phyloP scores from a whole-genome alignment of 805 yeast species.

The Ogataea pini region DNA sequence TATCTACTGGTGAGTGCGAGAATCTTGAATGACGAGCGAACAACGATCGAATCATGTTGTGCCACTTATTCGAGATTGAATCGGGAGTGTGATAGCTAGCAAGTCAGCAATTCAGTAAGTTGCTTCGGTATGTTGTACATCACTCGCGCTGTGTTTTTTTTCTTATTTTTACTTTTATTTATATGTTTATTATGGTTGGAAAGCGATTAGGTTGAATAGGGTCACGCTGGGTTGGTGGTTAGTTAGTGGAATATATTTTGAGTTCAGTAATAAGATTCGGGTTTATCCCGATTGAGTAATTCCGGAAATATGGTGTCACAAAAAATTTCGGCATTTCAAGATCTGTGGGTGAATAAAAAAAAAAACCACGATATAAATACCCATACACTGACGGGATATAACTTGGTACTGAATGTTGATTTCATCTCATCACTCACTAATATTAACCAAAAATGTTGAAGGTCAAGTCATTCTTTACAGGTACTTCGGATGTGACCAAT shows the following conservation, averaged over 20 bases:
- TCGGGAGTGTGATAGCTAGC: too few relatives aligned
- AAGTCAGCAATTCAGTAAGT: too few relatives aligned
- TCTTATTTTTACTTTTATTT: background rate
- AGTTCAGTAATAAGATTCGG: background rate
- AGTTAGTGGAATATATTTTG: background rate
- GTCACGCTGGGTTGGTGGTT: background rate
- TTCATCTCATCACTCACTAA: too few relatives aligned
- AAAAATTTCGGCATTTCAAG: background rate
- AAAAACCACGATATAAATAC: slow-evolving; percentile 2
- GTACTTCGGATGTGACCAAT: slow-evolving; percentile 19
- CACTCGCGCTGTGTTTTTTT: background rate
- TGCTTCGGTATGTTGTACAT: too few relatives aligned
- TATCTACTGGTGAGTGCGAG: slow-evolving; percentile 26
- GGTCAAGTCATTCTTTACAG: slow-evolving; percentile 18
- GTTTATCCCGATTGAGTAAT: slow-evolving; percentile 7
- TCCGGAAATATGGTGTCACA: background rate
- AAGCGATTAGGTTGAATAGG: background rate
- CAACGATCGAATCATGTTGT: too few relatives aligned
- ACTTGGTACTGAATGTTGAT: background rate
- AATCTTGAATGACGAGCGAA: background rate
- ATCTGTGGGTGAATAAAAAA: background rate
- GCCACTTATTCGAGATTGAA: too few relatives aligned
- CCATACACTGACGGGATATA: too few relatives aligned
- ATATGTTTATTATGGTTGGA: background rate
- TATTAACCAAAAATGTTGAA: slow-evolving; percentile 27